Evolutionary conservation across 2,329 filamentous ascomycete genomes (phyloP).

Genomic region (Plenodomus tracheiphilus): DNA sequence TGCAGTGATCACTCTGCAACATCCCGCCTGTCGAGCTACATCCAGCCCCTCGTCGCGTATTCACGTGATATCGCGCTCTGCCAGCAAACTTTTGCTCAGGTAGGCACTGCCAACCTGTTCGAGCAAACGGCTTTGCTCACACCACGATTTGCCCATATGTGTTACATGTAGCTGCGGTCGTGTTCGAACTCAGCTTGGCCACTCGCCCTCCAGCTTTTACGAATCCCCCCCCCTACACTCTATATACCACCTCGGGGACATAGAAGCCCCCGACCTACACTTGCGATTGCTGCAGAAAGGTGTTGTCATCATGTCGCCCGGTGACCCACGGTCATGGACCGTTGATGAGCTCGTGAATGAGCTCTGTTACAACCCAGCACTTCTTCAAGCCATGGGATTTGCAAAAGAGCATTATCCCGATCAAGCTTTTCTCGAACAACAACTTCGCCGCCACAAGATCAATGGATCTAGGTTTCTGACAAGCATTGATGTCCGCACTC

Average conservation of each 20-base stretch:
- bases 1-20: background rate
- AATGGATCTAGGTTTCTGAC: constrained; percentile 68
- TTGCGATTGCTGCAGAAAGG: no score
- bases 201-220: no score
- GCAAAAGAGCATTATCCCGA: constrained; percentile 52
- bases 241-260: no score
- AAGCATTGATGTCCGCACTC: constrained; percentile 53
- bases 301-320: background rate
- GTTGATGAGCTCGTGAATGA: constrained; percentile 67
- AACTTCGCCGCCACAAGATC: constrained; percentile 64
- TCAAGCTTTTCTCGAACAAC: constrained; percentile 54
- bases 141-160: no score
- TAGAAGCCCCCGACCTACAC: no score
- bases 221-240: no score
- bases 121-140: no score
- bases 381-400: constrained; percentile 47
- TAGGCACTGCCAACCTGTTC: no score
- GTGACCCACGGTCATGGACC: constrained; percentile 76
- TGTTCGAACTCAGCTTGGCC: no score
- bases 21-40: background rate
- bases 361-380: constrained; percentile 60
- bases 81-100: background rate
- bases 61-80: constrained; percentile 10
- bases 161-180: no score
- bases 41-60: constrained; percentile 11